phyloP scores from a whole-genome alignment of 257 asterid genomes.

The Solanum chmielewskii region DNA sequence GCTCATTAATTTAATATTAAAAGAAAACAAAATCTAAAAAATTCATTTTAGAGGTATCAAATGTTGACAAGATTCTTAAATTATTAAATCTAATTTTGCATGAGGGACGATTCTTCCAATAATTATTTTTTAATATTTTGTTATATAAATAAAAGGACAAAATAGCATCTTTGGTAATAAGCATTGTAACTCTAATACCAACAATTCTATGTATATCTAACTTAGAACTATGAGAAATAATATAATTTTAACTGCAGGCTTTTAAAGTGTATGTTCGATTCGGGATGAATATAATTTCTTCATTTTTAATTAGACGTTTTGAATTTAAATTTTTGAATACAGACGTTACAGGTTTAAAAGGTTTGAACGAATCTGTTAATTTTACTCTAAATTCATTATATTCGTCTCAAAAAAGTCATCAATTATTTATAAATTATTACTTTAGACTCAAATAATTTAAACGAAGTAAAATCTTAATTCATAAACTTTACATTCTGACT shows the following conservation, averaged over 20 bases:
- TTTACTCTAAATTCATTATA: not conserved
- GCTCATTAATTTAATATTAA: no score
- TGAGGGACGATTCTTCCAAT: not conserved
- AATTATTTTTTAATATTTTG: not conserved
- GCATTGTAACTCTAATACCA: not conserved
- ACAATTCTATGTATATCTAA: not conserved
- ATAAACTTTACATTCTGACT: no score
- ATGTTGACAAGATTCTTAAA: not conserved
- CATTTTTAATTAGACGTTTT: not conserved
- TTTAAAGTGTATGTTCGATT: not conserved
- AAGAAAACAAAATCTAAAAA: not conserved
- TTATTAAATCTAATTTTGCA: not conserved
- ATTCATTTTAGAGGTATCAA: not conserved
- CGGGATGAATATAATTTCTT: no score
- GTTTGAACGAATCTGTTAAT: accelerated
- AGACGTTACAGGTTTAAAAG: accelerated
- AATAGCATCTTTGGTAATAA: conserved; percentile 20
- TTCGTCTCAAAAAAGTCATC: not conserved
- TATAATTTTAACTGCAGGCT: not conserved
- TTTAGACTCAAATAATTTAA: not conserved
- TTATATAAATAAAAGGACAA: conserved; percentile 10
- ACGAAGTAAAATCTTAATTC: accelerated
- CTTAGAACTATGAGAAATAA: not conserved
- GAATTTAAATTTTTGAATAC: accelerated
- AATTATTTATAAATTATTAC: not conserved